Conservation (phyloP, 805 yeast species). For the Candida rishiriensis region DNA sequence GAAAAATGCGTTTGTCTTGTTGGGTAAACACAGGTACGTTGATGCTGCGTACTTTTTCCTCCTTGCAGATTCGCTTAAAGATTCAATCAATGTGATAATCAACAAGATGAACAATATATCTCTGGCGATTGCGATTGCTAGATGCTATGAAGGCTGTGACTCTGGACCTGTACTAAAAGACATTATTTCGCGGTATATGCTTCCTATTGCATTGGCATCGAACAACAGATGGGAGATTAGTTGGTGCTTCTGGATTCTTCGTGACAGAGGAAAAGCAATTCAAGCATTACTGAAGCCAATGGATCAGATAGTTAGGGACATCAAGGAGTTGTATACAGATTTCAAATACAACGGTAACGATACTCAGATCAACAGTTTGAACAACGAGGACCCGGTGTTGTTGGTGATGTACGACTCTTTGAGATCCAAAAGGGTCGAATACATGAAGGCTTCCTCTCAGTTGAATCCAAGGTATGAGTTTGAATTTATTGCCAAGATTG, state of each 20-base stretch:
- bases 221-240: constrained; percentile 80
- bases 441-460: constrained; percentile 43
- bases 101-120: constrained; percentile 63
- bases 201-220: constrained; percentile 52
- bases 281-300: constrained; percentile 64
- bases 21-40: constrained; percentile 80
- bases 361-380: constrained; percentile 15
- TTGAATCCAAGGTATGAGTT: constrained; percentile 48
- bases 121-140: constrained; percentile 76
- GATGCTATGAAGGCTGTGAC: constrained; percentile 63
- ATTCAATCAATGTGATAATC: constrained; percentile 70
- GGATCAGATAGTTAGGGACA: constrained; percentile 27
- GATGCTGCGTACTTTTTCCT: constrained; percentile 90
- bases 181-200: constrained; percentile 44
- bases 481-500: constrained; percentile 55
- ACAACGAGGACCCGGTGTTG: constrained; percentile 74
- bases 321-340: constrained; percentile 25
- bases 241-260: constrained; percentile 72
- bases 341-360: constrained; percentile 35
- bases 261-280: constrained; percentile 46
- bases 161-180: constrained; percentile 47
- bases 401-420: constrained; percentile 60
- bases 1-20: constrained; percentile 85
- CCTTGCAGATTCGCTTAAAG: constrained; percentile 69
- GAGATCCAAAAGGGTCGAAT: constrained; percentile 46